A percentile compares a stretch with the other conserved stretches of the same genome.
Conservation (phyloP, 2,329 filamentous ascomycete genomes). For the Colletotrichum coccodes region DNA sequence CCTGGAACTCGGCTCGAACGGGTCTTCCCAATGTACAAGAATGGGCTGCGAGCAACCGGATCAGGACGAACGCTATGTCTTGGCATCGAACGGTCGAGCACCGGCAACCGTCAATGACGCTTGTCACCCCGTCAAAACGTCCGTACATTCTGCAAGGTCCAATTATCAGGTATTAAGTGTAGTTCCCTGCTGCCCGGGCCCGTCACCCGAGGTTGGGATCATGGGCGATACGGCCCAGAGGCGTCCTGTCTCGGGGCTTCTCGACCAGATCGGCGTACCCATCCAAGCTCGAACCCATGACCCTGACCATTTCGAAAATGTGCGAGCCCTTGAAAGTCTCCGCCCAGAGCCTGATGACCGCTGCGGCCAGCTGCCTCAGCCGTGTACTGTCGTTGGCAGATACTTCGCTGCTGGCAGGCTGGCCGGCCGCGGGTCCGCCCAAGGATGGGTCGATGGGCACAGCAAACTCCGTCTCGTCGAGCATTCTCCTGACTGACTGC, state of each 20-base stretch:
- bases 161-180: background rate
- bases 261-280: slow-evolving; percentile 67
- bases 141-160: background rate
- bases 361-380: slow-evolving; percentile 65
- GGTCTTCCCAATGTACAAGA: background rate
- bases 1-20: background rate
- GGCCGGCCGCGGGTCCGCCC: slow-evolving; percentile 48
- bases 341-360: slow-evolving; percentile 69
- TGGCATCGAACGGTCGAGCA: slow-evolving; percentile 6
- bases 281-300: slow-evolving; percentile 67
- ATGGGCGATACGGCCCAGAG: slow-evolving; percentile 47
- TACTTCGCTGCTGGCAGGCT: slow-evolving; percentile 52
- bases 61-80: slow-evolving; percentile 1
- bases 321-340: slow-evolving; percentile 71
- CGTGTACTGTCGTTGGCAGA: slow-evolving; percentile 59
- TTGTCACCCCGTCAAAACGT: background rate
- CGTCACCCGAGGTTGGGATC: slow-evolving; percentile 28
- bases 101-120: background rate
- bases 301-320: slow-evolving; percentile 68
- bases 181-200: background rate
- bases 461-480: slow-evolving; percentile 71
- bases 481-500: slow-evolving; percentile 66
- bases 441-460: slow-evolving; percentile 68
- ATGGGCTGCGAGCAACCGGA: slow-evolving; percentile 6
- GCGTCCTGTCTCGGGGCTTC: slow-evolving; percentile 61